Percentiles rank a stretch among this genome's conserved stretches.
phyloP scores from a whole-genome alignment of 2,329 filamentous ascomycete species.

The Chaetomium strumarium region DNA sequence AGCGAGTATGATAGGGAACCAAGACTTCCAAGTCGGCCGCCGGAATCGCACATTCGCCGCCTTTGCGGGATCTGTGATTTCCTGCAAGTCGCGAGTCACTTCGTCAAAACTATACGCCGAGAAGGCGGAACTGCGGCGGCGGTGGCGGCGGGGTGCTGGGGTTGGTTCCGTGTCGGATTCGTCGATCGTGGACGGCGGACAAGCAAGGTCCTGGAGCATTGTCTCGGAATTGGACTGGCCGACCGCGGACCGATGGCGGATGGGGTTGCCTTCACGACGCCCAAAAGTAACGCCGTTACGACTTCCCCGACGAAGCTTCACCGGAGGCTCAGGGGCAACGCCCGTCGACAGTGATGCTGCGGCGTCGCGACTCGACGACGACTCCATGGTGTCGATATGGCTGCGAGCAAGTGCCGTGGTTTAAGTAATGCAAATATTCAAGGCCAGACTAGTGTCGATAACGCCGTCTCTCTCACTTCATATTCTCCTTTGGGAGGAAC shows the following conservation, averaged over 20 bases:
- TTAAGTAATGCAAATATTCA: no score
- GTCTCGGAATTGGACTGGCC: neutral
- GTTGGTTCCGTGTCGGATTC: neutral
- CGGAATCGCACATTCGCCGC: slow-evolving; percentile 34
- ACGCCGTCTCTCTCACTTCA: no score
- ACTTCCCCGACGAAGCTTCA: neutral
- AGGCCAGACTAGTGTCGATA: no score
- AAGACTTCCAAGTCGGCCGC: slow-evolving; percentile 67
- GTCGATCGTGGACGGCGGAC: neutral
- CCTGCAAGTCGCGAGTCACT: slow-evolving; percentile 57
- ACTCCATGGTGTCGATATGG: neutral
- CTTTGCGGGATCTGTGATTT: slow-evolving; percentile 54
- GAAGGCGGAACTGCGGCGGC: slow-evolving; percentile 67
- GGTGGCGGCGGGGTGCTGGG: slow-evolving; percentile 33
- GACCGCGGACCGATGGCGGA: neutral
- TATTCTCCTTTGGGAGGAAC: no score
- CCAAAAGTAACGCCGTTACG: neutral
- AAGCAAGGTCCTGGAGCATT: neutral
- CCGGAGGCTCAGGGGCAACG: neutral
- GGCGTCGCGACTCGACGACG: neutral
- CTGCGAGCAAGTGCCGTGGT: no score
- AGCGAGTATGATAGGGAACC: slow-evolving; percentile 74
- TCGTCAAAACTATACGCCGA: slow-evolving; percentile 70
- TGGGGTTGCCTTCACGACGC: neutral
- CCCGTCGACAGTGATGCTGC: neutral